Percentiles rank a stretch among this genome's conserved stretches.
These are phyloP conservation scores for Kandelia obovata DNA, from an alignment of 345 rosid genomes.

Conservation along the genomic window DNA sequence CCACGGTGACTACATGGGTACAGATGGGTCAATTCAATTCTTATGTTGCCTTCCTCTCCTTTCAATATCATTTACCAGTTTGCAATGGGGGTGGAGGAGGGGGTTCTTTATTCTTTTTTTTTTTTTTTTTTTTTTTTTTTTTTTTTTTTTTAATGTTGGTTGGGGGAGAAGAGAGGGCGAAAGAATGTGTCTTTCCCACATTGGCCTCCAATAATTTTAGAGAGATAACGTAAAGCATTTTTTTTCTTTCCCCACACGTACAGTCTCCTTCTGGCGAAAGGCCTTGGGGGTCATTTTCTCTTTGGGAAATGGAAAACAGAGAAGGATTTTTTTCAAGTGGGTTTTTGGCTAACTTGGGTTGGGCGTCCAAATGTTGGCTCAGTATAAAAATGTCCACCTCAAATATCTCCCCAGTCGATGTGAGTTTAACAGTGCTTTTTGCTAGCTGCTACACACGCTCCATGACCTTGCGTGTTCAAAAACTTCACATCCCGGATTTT, in stretches of 20 bases:
- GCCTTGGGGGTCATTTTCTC: conserved; percentile 14
- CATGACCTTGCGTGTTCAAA: no score
- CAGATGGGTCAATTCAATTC: conserved; percentile 28
- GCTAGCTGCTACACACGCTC: no score
- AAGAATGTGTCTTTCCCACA: conserved; percentile 31
- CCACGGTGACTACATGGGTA: conserved; percentile 22
- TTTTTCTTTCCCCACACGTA: not conserved
- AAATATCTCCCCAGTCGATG: no score
- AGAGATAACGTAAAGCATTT: conserved; percentile 1
- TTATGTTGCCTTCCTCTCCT: conserved; percentile 16
- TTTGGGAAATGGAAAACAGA: conserved; percentile 4
- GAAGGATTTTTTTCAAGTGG: no score
- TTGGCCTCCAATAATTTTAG: conserved; percentile 29
- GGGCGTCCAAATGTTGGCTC: conserved; percentile 14
- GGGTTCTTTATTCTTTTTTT: conserved; percentile 8
- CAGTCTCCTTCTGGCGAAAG: not conserved
- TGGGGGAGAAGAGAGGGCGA: conserved; percentile 16
- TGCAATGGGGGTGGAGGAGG: conserved; percentile 28
- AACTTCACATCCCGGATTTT: no score
- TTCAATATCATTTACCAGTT: conserved; percentile 32
- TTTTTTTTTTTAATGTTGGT: not conserved
- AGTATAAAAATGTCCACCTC: no score
- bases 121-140: no score
- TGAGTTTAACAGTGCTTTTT: no score
- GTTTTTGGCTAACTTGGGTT: not conserved